Conservation (phyloP, 768 basidiomycete species). For the Galerina sulciceps region DNA sequence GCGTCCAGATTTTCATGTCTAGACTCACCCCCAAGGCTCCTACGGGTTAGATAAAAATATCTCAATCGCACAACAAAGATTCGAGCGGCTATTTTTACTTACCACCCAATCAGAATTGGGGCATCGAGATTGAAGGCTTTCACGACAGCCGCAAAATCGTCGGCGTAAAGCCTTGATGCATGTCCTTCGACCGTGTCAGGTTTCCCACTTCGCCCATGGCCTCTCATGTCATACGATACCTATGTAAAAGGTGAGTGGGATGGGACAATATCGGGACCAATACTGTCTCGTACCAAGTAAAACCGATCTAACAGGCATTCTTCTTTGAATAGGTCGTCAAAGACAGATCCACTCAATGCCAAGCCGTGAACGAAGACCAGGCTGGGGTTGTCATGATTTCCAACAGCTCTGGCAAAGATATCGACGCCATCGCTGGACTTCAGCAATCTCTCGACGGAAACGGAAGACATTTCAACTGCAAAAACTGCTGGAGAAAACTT, state of each 20-base stretch:
- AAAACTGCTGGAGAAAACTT: neutral
- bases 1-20: neutral
- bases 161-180: conserved; percentile 31
- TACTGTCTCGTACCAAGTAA: conserved; percentile 25
- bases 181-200: conserved; percentile 29
- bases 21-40: conserved; percentile 33
- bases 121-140: conserved; percentile 31
- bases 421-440: conserved; percentile 37
- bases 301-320: conserved; percentile 23
- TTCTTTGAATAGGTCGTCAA: conserved; percentile 42
- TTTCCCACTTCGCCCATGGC: conserved; percentile 38
- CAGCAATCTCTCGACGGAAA: conserved; percentile 10
- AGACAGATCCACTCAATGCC: conserved; percentile 35
- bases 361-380: conserved; percentile 49
- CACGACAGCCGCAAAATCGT: conserved; percentile 35
- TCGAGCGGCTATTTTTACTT: conserved; percentile 10
- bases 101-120: conserved; percentile 37
- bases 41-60: conserved; percentile 6
- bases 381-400: conserved; percentile 37
- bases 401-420: conserved; percentile 44
- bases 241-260: conserved; percentile 5
- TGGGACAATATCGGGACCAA: neutral
- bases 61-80: neutral
- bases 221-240: conserved; percentile 39
- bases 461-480: neutral